Evolutionary conservation across 2,329 filamentous ascomycete species (phyloP).

Genomic region (Hypoxylon sp.): DNA sequence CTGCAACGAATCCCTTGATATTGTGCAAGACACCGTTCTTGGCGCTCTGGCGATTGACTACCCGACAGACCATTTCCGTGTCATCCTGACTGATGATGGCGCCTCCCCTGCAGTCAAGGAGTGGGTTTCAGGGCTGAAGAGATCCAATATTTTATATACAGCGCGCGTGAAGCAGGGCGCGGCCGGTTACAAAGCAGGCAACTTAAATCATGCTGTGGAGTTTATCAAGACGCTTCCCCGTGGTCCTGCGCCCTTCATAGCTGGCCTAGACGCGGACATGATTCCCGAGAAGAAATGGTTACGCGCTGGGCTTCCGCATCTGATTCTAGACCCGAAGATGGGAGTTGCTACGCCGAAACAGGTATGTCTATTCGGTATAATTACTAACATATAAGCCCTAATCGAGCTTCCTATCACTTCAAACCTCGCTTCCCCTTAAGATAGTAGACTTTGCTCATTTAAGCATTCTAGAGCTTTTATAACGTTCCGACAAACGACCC

Average conservation of each 20-base stretch:
- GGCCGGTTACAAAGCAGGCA: slow-evolving; percentile 20
- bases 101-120: neutral
- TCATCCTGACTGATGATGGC: neutral
- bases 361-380: neutral
- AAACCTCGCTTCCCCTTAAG: neutral
- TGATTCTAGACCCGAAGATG: slow-evolving; percentile 7
- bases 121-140: neutral
- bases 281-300: slow-evolving; percentile 25
- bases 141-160: slow-evolving; percentile 17
- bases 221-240: slow-evolving; percentile 18
- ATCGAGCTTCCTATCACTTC: neutral
- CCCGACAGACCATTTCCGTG: neutral
- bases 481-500: slow-evolving; percentile 14
- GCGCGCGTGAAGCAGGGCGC: slow-evolving; percentile 5
- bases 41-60: slow-evolving; percentile 18
- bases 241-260: slow-evolving; percentile 10
- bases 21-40: slow-evolving; percentile 17
- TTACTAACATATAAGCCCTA: neutral
- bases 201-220: slow-evolving; percentile 22
- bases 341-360: slow-evolving; percentile 8
- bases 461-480: slow-evolving; percentile 16
- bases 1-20: slow-evolving; percentile 10
- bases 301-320: slow-evolving; percentile 11
- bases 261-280: slow-evolving; percentile 22
- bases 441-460: neutral